These are phyloP conservation scores for Cytospora piceae DNA, from an alignment of 2,329 filamentous ascomycete genomes.

Conservation along the genomic window DNA sequence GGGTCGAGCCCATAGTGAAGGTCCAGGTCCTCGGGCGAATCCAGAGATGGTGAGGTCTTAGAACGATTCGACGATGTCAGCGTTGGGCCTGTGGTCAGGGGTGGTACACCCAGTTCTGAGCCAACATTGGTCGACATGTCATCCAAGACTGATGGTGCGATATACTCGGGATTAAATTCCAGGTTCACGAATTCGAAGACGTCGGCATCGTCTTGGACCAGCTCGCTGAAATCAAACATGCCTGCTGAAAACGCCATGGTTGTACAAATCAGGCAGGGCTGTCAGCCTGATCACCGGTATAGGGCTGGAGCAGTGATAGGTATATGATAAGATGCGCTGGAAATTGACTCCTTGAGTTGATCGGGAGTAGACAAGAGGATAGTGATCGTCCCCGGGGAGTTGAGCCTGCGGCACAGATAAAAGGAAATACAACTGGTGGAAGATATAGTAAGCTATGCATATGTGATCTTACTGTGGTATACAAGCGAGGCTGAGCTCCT, in stretches of 20 bases:
- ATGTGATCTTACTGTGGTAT: not conserved
- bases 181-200: not conserved
- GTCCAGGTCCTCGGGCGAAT: not conserved
- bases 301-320: not conserved
- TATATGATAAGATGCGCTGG: not conserved
- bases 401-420: conserved; percentile 5
- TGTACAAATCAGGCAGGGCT: not conserved
- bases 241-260: not conserved
- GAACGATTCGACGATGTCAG: conserved; percentile 4
- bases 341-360: not conserved
- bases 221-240: not conserved
- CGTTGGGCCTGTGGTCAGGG: conserved; percentile 8
- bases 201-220: not conserved
- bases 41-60: conserved; percentile 3
- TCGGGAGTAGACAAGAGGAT: not conserved
- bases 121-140: conserved; percentile 12
- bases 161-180: not conserved
- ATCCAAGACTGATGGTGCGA: conserved; percentile 7
- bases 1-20: not conserved
- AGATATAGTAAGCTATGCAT: not conserved
- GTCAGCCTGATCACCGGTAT: not conserved
- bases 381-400: conserved; percentile 1
- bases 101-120: conserved; percentile 12
- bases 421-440: not conserved
- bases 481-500: not conserved